Evolutionary conservation across 345 rosid genomes (phyloP).

Genomic region (Euphorbia peplus): DNA sequence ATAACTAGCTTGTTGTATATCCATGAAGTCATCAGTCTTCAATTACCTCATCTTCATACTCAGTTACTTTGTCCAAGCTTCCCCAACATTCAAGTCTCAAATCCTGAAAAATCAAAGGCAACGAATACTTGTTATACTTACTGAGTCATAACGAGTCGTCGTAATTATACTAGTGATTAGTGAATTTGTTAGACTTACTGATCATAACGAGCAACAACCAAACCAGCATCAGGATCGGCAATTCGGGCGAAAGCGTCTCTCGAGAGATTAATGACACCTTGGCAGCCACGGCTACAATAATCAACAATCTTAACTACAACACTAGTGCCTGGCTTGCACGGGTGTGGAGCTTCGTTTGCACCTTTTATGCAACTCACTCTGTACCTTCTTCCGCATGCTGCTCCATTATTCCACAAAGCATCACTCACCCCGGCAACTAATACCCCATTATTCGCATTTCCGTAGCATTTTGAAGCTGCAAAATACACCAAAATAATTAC

Average conservation of each 20-base stretch:
- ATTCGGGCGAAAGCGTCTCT: constrained; percentile 32
- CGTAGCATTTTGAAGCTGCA: constrained; percentile 46
- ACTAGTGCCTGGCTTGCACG: constrained; percentile 11
- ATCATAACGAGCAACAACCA: constrained; percentile 25
- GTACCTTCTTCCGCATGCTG: constrained; percentile 41
- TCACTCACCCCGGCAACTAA: constrained; percentile 55
- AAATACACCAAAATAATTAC: not conserved
- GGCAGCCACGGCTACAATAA: constrained; percentile 21
- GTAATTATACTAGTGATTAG: no score
- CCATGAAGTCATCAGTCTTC: not conserved
- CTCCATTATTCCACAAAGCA: constrained; percentile 39
- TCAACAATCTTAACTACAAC: constrained; percentile 27
- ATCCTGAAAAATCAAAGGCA: not conserved
- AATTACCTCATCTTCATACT: not conserved
- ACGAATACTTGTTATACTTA: not conserved
- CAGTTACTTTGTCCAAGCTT: not conserved
- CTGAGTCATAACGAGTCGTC: no score
- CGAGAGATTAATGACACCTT: constrained; percentile 29
- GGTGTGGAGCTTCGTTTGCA: constrained; percentile 24
- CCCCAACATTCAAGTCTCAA: not conserved
- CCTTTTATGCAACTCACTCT: constrained; percentile 37
- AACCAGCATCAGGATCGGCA: constrained; percentile 25
- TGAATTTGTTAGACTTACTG: constrained; percentile 18
- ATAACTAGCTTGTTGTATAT: not conserved
- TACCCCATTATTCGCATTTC: constrained; percentile 16